phyloP scores from a whole-genome alignment of 305 asterid species.

The Rubia tinctorum region DNA sequence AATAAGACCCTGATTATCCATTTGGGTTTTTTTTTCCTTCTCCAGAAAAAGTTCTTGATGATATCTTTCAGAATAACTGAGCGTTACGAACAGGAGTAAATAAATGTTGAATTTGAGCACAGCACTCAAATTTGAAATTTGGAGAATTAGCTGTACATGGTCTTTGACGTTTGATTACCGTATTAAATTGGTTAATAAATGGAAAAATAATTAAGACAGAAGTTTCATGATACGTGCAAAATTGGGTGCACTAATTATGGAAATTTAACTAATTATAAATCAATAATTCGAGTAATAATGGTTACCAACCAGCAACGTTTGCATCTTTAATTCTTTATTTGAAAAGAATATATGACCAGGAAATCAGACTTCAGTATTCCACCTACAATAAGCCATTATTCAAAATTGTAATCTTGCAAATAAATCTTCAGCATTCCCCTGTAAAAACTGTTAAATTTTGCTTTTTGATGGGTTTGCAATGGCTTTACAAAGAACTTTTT shows the following conservation, averaged over 20 bases:
- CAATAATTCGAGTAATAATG: neutral
- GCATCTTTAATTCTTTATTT: neutral
- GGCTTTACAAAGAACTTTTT: neutral
- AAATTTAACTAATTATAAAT: neutral
- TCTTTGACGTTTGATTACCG: neutral
- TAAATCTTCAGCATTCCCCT: neutral
- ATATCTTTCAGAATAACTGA: neutral
- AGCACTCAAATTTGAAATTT: slow-evolving; percentile 1
- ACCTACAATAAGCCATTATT: neutral
- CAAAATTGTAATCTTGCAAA: neutral
- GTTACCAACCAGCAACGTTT: neutral
- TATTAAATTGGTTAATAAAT: slow-evolving; percentile 2
- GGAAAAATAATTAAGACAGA: neutral
- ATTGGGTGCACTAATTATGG: neutral
- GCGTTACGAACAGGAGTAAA: neutral
- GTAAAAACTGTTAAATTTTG: neutral
- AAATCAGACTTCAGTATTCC: neutral
- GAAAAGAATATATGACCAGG: neutral
- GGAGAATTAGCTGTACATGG: neutral
- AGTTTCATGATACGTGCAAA: neutral
- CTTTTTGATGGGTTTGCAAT: neutral
- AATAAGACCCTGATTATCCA: slow-evolving; percentile 28
- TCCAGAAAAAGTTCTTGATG: neutral
- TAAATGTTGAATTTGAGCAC: neutral
- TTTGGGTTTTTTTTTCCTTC: slow-evolving; percentile 14